phyloP scores from a whole-genome alignment of 2,329 filamentous ascomycete species.

The Fusarium odoratissimum region DNA sequence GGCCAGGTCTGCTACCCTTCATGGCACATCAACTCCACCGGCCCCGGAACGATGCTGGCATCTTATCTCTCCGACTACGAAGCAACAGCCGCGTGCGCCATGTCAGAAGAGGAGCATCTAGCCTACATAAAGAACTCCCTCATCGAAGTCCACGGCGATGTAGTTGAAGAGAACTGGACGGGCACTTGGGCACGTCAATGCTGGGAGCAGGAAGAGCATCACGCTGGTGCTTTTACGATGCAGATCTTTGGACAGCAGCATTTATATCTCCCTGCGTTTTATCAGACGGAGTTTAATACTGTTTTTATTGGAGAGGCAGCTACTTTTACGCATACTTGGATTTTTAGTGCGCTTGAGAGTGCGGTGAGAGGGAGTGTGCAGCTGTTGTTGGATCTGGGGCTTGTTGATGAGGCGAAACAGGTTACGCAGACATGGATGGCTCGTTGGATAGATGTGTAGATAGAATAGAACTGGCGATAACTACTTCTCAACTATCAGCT shows the following conservation, averaged over 20 bases:
- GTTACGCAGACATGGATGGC: slow-evolving; percentile 70
- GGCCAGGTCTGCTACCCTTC: slow-evolving; percentile 38
- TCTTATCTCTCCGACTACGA: slow-evolving; percentile 38
- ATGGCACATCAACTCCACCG: slow-evolving; percentile 33
- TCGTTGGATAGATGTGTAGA: slow-evolving; percentile 57
- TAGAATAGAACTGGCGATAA: not conserved
- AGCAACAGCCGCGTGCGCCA: slow-evolving; percentile 28
- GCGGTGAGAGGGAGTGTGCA: slow-evolving; percentile 67
- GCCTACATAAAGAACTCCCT: slow-evolving; percentile 34
- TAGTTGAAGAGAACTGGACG: slow-evolving; percentile 66
- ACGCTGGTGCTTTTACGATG: slow-evolving; percentile 59
- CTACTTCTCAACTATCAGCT: not conserved
- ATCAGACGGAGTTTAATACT: slow-evolving; percentile 64
- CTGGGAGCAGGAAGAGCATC: too few relatives aligned
- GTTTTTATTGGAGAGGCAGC: slow-evolving; percentile 51
- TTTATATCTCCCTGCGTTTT: slow-evolving; percentile 70
- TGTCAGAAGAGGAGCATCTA: slow-evolving; percentile 39
- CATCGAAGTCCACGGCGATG: slow-evolving; percentile 40
- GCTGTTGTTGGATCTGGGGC: slow-evolving; percentile 63
- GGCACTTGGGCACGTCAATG: slow-evolving; percentile 56
- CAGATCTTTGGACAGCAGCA: slow-evolving; percentile 67
- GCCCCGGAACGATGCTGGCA: slow-evolving; percentile 30
- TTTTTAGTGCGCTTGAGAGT: slow-evolving; percentile 61
- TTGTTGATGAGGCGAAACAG: slow-evolving; percentile 71
- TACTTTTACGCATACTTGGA: slow-evolving; percentile 70